Base-by-base conservation (phyloP, 1,284 basidiomycete species). In the Microbotryum scabiosae region DNA sequence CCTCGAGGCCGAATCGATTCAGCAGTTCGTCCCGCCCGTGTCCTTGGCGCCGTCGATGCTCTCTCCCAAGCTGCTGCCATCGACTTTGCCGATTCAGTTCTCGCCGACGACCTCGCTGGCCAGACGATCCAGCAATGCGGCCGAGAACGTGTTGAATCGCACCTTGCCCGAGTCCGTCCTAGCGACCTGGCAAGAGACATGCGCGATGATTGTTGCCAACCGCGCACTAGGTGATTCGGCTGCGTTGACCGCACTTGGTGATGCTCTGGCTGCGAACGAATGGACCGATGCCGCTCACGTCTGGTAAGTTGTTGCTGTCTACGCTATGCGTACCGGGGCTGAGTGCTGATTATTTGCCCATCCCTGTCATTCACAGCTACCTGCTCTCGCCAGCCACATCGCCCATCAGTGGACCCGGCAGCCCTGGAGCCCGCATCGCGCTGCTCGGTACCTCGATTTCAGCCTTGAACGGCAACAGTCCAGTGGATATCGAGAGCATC, bases 281-380 rank as follows among this genome's bases (percentile, higher is more conserved):
- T 84, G 89, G 76, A 75, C 83, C 7, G 87, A 93, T 70, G 91
- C 91, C 9, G 90, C 91, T 18, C 93, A 98, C 78, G 84, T 82
- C 61, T 97, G 93, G 92, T 94, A 72, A 64, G 76, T 70, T 10
- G 56, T 54, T 53, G 56, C 21, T 21, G 32, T 48, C 6, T 56
- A 51, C 23, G 4, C 21, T 41, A 12, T 18, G 36, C 36, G 4
- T 5, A 52, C 12, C 47, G 18, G 23, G n/a, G 21, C 21, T 18
- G n/a, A 8, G 5, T 26, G 51, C 54, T 43, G 14, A 60, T 62
- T 18, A 43, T 21, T 41, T 46, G 23, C 1, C 54, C 59, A 64
- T 36, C 57, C 20, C 47, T 59, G 36, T 58, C 16, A 57, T 41
- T 21, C 10, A 2, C 62, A 96, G 91, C 73, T 96, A 92, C 74